Evolutionary conservation across 352 stramenopile species (phyloP).

Genomic region (Pythium aphanidermatum): DNA sequence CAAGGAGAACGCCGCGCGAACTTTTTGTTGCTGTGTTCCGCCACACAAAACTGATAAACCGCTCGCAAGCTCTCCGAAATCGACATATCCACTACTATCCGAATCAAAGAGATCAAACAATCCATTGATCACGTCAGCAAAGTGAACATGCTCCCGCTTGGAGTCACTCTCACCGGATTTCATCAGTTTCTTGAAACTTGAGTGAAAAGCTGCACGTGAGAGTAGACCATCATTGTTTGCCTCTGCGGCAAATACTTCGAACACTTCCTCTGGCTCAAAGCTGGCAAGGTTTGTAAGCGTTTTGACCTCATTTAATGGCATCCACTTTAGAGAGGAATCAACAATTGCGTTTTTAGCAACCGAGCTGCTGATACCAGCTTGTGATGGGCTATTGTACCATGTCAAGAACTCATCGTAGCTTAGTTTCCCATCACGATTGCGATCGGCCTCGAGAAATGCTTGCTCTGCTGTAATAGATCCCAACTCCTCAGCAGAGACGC

Average conservation of each 20-base stretch:
- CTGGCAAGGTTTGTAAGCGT: constrained; percentile 73
- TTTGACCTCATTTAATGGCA: constrained; percentile 78
- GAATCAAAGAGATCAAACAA: constrained; percentile 82
- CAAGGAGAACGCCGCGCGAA: constrained; percentile 75
- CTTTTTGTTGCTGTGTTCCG: constrained; percentile 83
- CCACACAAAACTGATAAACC: constrained; percentile 78
- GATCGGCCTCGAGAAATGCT: constrained; percentile 79
- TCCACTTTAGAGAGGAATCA: constrained; percentile 72
- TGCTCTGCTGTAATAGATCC: constrained; percentile 78
- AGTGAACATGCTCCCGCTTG: constrained; percentile 32
- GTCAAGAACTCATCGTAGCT: constrained; percentile 85
- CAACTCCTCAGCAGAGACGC: constrained; percentile 65
- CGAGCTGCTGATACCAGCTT: constrained; percentile 58
- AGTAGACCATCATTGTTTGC: constrained; percentile 67
- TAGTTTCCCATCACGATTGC: constrained; percentile 72
- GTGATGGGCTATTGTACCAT: constrained; percentile 77
- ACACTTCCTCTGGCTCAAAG: constrained; percentile 78
- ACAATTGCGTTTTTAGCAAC: constrained; percentile 70
- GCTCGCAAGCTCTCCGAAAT: constrained; percentile 80
- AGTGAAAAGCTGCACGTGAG: constrained; percentile 65
- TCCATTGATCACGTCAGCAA: constrained; percentile 50
- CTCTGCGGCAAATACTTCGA: constrained; percentile 80
- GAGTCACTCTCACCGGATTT: constrained; percentile 22
- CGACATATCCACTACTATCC: constrained; percentile 62
- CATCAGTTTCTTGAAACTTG: constrained; percentile 72